phyloP scores from a whole-genome alignment of 352 stramenopile genomes.

The Aphanomyces invadans region DNA sequence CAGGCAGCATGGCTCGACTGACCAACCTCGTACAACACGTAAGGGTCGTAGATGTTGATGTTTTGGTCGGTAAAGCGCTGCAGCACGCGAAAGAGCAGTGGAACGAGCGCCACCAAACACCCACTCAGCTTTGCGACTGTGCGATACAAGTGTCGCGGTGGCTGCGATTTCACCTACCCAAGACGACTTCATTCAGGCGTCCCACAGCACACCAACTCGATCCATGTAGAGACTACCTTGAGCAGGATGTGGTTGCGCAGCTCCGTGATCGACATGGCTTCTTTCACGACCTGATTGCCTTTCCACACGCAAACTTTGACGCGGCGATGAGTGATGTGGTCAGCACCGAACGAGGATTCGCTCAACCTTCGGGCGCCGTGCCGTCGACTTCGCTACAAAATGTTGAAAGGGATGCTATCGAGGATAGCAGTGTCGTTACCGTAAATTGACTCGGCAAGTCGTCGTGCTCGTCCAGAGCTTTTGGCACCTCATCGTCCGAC shows the following conservation, averaged over 20 bases:
- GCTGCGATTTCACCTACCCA: slow-evolving; percentile 65
- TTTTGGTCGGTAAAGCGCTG: slow-evolving; percentile 48
- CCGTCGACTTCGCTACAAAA: neutral
- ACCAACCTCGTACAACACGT: slow-evolving; percentile 11
- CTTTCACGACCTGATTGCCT: slow-evolving; percentile 52
- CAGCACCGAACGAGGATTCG: slow-evolving; percentile 25
- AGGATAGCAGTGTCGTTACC: too few relatives aligned
- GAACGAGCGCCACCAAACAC: slow-evolving; percentile 49
- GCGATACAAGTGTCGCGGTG: slow-evolving; percentile 53
- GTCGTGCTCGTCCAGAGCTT: slow-evolving; percentile 7
- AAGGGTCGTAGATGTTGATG: slow-evolving; percentile 22
- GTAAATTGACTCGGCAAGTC: too few relatives aligned
- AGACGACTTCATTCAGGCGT: neutral
- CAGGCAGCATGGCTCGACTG: neutral
- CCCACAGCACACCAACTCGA: too few relatives aligned
- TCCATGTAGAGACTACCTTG: slow-evolving; percentile 39
- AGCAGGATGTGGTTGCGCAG: slow-evolving; percentile 70
- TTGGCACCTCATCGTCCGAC: slow-evolving; percentile 3
- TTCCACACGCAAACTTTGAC: slow-evolving; percentile 77
- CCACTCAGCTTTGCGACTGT: slow-evolving; percentile 57
- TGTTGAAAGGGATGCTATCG: too few relatives aligned
- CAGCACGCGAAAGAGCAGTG: slow-evolving; percentile 41
- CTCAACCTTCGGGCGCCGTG: slow-evolving; percentile 13
- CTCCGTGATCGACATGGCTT: slow-evolving; percentile 73
- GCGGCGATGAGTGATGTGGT: slow-evolving; percentile 51